A percentile compares a stretch with the other conserved stretches of the same genome.
These are phyloP conservation scores for Paramecium tetraurelia DNA, from an alignment of 73 alveolate genomes.

Conservation along the genomic window DNA sequence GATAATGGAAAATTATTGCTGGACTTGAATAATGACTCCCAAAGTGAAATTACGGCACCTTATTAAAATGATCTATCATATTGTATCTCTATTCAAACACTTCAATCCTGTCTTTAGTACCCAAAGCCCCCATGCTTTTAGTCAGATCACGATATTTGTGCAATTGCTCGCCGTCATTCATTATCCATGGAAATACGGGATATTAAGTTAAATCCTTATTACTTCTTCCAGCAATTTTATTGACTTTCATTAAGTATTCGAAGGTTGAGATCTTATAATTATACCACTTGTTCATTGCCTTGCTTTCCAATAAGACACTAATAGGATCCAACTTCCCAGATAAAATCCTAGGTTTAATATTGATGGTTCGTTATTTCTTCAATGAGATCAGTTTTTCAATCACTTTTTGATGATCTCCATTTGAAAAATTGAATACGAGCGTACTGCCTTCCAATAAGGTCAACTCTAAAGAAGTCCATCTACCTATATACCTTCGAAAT, in stretches of 20 bases:
- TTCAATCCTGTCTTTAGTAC: conserved; percentile 42
- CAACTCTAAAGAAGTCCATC: conserved; percentile 65
- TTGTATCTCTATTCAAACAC: conserved; percentile 49
- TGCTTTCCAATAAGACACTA: conserved; percentile 4
- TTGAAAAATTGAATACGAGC: conserved; percentile 48
- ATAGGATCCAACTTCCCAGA: conserved; percentile 40
- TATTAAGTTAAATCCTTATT: conserved; percentile 77
- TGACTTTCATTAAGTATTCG: conserved; percentile 75
- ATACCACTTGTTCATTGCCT: conserved; percentile 34
- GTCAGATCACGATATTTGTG: conserved; percentile 49
- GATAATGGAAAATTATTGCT: conserved; percentile 88
- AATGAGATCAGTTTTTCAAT: conserved; percentile 10
- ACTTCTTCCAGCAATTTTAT: conserved; percentile 69
- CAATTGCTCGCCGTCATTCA: conserved; percentile 64
- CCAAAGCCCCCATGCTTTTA: conserved; percentile 67
- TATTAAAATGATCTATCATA: conserved; percentile 56
- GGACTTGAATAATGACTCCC: conserved; percentile 97
- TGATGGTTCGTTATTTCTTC: conserved; percentile 1
- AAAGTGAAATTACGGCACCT: conserved; percentile 78
- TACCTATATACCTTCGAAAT: conserved; percentile 60
- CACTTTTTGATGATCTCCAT: conserved; percentile 40
- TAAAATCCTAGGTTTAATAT: not conserved
- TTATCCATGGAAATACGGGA: conserved; percentile 88
- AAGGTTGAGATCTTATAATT: conserved; percentile 64
- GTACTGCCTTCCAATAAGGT: conserved; percentile 58